phyloP scores from a whole-genome alignment of 2,329 filamentous ascomycete species.

The Acrodontium crateriforme region DNA sequence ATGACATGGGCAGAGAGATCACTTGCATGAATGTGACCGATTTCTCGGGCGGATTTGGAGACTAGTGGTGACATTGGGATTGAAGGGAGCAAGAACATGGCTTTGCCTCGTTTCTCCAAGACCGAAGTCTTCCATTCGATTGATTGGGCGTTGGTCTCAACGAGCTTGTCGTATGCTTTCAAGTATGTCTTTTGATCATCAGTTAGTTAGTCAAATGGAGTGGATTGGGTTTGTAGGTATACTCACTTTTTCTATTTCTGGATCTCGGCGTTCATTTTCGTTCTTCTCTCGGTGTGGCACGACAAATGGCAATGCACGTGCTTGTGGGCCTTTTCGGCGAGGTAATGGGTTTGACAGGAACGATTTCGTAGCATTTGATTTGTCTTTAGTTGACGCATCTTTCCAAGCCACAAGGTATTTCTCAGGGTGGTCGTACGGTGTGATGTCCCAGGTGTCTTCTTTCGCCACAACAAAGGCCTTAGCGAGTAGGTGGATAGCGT shows the following conservation, averaged over 20 bases:
- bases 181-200: too few relatives aligned
- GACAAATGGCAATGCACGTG: conserved; percentile 1
- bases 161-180: too few relatives aligned
- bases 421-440: too few relatives aligned
- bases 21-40: conserved; percentile 2
- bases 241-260: conserved; percentile 1
- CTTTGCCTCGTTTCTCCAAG: conserved; percentile 1
- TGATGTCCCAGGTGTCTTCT: too few relatives aligned
- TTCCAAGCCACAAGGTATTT: too few relatives aligned
- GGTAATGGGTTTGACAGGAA: not conserved
- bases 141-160: too few relatives aligned
- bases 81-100: not conserved
- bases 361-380: not conserved
- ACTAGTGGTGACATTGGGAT: not conserved
- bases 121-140: not conserved
- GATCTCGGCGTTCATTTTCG: not conserved
- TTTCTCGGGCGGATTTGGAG: not conserved
- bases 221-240: not conserved
- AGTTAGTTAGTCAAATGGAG: too few relatives aligned
- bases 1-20: conserved; percentile 3
- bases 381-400: too few relatives aligned
- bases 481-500: conserved; percentile 1
- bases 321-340: not conserved
- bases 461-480: not conserved
- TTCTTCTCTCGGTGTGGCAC: conserved; percentile 1